Evolutionary conservation across 2,329 filamentous ascomycete species (phyloP).

Genomic region (Lojkania enalia): DNA sequence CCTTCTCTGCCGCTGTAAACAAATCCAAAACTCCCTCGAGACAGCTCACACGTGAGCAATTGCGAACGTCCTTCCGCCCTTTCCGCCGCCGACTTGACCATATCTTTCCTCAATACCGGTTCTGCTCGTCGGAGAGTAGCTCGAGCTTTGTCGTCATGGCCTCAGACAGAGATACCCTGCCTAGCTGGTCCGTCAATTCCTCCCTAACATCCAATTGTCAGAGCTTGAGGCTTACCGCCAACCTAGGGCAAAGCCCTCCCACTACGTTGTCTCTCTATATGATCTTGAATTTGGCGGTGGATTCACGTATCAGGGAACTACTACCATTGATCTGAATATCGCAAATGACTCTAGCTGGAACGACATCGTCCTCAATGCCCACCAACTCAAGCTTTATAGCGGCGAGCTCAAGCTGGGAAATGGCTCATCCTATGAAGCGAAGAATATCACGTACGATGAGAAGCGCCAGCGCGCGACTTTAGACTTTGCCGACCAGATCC

Average conservation of each 20-base stretch:
- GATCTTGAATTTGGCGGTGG: conserved; percentile 71
- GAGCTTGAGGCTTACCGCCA: too few relatives aligned
- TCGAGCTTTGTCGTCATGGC: conserved; percentile 47
- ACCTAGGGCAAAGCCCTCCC: conserved; percentile 72
- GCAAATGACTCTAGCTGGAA: conserved; percentile 64
- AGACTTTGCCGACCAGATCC: conserved; percentile 72
- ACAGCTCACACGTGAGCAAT: conserved; percentile 26
- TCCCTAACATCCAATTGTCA: conserved; percentile 20
- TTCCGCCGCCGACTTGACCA: conserved; percentile 8
- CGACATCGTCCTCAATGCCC: conserved; percentile 80
- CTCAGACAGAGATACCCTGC: conserved; percentile 52
- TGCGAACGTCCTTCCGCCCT: conserved; percentile 16
- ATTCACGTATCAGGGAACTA: conserved; percentile 84
- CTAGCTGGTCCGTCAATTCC: conserved; percentile 43
- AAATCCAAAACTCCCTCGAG: conserved; percentile 10
- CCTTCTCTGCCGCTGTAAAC: conserved; percentile 19
- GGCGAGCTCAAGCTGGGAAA: conserved; percentile 63
- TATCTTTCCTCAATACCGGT: conserved; percentile 24
- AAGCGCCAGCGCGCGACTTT: conserved; percentile 83
- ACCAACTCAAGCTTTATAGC: conserved; percentile 76
- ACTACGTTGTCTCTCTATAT: conserved; percentile 82
- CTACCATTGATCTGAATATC: conserved; percentile 78
- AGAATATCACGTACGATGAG: conserved; percentile 76
- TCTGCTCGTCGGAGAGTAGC: conserved; percentile 36
- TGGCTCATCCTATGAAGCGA: conserved; percentile 61